Evolutionary conservation across 2,329 filamentous ascomycete species (phyloP).

Genomic region (Lasiodiplodia gonubiensis): DNA sequence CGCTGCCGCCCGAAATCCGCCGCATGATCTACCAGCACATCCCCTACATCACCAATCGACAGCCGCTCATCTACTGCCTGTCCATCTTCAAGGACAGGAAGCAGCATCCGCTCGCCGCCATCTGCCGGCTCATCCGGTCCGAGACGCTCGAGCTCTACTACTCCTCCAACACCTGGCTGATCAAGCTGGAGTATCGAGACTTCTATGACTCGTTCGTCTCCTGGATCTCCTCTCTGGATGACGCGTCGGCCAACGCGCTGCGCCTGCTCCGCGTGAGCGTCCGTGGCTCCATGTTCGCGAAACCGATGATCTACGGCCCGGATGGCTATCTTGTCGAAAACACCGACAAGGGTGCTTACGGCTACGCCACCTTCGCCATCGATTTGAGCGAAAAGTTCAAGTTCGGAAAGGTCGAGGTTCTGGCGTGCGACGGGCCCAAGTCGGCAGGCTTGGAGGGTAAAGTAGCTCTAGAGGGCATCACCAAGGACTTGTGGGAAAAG

Average conservation of each 20-base stretch:
- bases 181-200: slow-evolving; percentile 47
- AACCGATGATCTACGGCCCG: slow-evolving; percentile 36
- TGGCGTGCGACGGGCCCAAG: slow-evolving; percentile 43
- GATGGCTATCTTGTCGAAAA: slow-evolving; percentile 8
- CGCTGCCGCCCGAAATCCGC: slow-evolving; percentile 45
- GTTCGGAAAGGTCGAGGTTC: slow-evolving; percentile 40
- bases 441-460: slow-evolving; percentile 40
- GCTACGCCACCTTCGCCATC: slow-evolving; percentile 45
- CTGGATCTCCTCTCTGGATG: slow-evolving; percentile 46
- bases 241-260: slow-evolving; percentile 37
- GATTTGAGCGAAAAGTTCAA: slow-evolving; percentile 45
- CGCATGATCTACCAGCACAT: slow-evolving; percentile 46
- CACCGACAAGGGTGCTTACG: slow-evolving; percentile 33
- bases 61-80: slow-evolving; percentile 50
- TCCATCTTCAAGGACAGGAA: slow-evolving; percentile 45
- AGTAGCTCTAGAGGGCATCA: slow-evolving; percentile 35
- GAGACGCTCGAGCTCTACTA: slow-evolving; percentile 49
- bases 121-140: slow-evolving; percentile 42
- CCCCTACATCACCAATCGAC: slow-evolving; percentile 40
- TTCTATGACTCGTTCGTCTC: slow-evolving; percentile 49
- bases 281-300: slow-evolving; percentile 40
- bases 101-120: slow-evolving; percentile 45
- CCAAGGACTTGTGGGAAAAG: slow-evolving; percentile 43
- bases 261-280: slow-evolving; percentile 43
- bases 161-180: slow-evolving; percentile 47